Base-by-base conservation (phyloP, 805 yeast species). In the Saccharomycopsis microspora region DNA sequence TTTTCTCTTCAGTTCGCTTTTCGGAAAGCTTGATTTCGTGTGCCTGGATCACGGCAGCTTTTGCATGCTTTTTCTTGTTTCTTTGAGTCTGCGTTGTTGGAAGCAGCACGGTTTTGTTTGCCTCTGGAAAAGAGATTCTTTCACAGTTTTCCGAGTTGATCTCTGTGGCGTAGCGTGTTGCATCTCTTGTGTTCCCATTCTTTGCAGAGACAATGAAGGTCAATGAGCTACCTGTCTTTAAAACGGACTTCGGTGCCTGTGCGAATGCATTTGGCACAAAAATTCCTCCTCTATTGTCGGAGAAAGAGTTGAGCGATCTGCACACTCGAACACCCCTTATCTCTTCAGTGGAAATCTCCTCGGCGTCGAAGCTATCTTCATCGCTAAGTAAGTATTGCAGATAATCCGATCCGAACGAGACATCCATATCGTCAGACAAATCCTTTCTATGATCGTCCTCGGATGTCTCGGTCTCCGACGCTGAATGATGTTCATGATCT, bases 81-180 rank as follows among this genome's bases (percentile, higher is more conserved):
- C 48, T 46, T 42, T 28, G 41, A 28, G 51, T 46, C 43, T 49
- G 53, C 9, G 49, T 46, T 9, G 53, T 46, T 9, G 51, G 47
- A 10, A 49, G 43, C 19, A n/a, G 37, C 3, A 47, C 34, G 32
- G 28, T 42, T 19, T 42, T 44, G 7, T 46, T 34, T 7, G 6
- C 32, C 48, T 72, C 78, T 0, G 85, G 87, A 11, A 80, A 59
- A 8, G 80, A 79, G 43, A 80, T 73, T 5, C 82, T 84, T 51
- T 72, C 75, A 49, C 82, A 70, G 55, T 78, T 79, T 36, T 74
- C 68, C 0, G 85, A 71, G 58, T 80, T 80, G 48, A 80, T 66
- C 58, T 80, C 85, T 1, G 86, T 80, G 2, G 84, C 87, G 60
- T 75, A 80, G 54, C 71, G 74, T 3, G 85, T 80, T 6, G 85